Evolutionary conservation across 345 rosid genomes (phyloP).

Genomic region (Noccaea bulbosa): DNA sequence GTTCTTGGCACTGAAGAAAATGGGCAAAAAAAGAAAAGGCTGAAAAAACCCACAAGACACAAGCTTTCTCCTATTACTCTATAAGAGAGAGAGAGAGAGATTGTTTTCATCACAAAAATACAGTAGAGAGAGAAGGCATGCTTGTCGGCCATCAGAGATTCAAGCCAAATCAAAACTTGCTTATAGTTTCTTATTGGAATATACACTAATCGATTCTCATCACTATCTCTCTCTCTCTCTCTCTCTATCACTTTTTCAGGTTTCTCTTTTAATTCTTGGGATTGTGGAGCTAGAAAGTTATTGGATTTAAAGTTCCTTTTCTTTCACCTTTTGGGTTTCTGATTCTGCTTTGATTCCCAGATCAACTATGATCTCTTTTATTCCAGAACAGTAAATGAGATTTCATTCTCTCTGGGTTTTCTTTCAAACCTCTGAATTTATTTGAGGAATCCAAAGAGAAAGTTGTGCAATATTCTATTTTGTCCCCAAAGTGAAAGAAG

Average conservation of each 20-base stretch:
- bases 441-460: slow-evolving; percentile 39
- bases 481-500: slow-evolving; percentile 10
- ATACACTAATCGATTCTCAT: slow-evolving; percentile 44
- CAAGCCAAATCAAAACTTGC: slow-evolving; percentile 35
- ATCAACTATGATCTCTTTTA: slow-evolving; percentile 31
- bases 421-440: slow-evolving; percentile 2
- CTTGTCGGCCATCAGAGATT: slow-evolving; percentile 50
- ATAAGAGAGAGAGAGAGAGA: slow-evolving; percentile 10
- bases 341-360: slow-evolving; percentile 42
- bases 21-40: slow-evolving; percentile 25
- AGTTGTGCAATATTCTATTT: slow-evolving; percentile 18
- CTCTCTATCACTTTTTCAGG: neutral
- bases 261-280: slow-evolving; percentile 40
- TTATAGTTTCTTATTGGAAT: slow-evolving; percentile 47
- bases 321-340: slow-evolving; percentile 37
- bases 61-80: slow-evolving; percentile 33
- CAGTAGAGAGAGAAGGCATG: slow-evolving; percentile 50
- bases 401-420: slow-evolving; percentile 19
- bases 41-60: slow-evolving; percentile 30
- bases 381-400: slow-evolving; percentile 6
- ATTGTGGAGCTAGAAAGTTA: slow-evolving; percentile 41
- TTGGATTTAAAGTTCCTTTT: slow-evolving; percentile 31
- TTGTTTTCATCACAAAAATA: slow-evolving; percentile 22
- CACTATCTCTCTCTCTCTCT: slow-evolving; percentile 28
- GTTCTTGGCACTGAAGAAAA: slow-evolving; percentile 47